Conservation (phyloP, 148 eudicot genomes). For the Arctostaphylos glauca region DNA sequence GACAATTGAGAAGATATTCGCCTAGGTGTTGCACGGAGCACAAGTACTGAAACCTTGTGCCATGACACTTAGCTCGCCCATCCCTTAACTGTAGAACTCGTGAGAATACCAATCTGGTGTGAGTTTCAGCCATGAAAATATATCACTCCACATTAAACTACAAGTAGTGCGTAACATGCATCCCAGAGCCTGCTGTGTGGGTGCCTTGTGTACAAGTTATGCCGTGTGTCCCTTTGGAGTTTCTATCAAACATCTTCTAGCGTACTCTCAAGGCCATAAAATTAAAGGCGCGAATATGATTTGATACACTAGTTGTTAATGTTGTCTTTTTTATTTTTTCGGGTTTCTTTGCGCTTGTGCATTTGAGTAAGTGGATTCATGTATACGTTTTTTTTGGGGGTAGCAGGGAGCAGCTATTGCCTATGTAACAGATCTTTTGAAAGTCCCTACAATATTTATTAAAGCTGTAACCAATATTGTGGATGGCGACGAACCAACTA, state of each 20-base stretch:
- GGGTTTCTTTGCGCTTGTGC: background rate
- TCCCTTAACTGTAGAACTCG: too few relatives aligned
- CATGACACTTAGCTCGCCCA: too few relatives aligned
- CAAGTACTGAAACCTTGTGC: too few relatives aligned
- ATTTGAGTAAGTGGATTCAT: background rate
- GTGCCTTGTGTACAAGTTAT: background rate
- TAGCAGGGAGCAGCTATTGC: conserved; percentile 96
- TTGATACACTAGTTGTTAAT: background rate
- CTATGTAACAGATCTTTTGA: conserved; percentile 78
- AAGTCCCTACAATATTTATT: conserved; percentile 73
- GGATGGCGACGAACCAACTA: conserved; percentile 81
- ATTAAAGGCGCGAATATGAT: background rate
- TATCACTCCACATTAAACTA: background rate
- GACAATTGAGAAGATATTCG: too few relatives aligned
- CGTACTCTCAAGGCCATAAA: background rate
- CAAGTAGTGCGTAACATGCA: background rate
- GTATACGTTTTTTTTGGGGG: conserved; percentile 3
- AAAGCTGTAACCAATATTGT: conserved; percentile 93
- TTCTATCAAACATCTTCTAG: background rate
- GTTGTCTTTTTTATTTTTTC: background rate
- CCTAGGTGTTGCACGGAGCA: too few relatives aligned
- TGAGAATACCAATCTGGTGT: background rate
- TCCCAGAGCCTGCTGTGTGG: background rate
- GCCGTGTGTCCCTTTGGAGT: background rate
- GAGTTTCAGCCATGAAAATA: background rate